phyloP scores from a whole-genome alignment of 768 basidiomycete genomes.

The Exidia glandulosa region DNA sequence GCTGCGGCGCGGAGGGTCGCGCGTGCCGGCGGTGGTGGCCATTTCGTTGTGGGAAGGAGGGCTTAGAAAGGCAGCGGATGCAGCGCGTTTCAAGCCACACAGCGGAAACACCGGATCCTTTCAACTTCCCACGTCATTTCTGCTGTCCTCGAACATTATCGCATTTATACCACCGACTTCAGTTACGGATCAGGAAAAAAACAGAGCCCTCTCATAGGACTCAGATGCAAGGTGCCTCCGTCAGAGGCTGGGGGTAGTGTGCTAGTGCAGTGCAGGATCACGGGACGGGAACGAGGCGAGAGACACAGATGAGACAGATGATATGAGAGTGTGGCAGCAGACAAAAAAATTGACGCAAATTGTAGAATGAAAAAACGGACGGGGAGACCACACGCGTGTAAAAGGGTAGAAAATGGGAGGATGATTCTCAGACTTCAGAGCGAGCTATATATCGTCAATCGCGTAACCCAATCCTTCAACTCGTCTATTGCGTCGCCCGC shows the following conservation, averaged over 20 bases:
- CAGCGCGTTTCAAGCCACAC: too few species aligned
- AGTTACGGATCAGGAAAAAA: neutral
- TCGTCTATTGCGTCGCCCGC: conserved; percentile 57
- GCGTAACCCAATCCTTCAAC: neutral
- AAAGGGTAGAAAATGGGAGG: neutral
- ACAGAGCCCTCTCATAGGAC: neutral
- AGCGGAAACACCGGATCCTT: neutral
- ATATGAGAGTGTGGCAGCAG: conserved; percentile 15
- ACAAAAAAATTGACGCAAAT: neutral
- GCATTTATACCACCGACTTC: too few species aligned
- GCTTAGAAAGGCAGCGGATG: neutral
- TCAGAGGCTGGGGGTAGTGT: conserved; percentile 27
- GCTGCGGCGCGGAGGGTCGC: neutral
- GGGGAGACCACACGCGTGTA: neutral
- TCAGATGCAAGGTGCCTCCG: neutral
- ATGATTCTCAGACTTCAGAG: conserved; percentile 1
- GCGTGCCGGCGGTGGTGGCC: neutral
- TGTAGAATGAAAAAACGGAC: conserved; percentile 9
- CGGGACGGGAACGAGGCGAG: conserved; percentile 20
- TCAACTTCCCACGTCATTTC: too few species aligned
- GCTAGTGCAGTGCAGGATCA: conserved; percentile 38
- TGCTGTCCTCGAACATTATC: neutral
- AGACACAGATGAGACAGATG: conserved; percentile 35
- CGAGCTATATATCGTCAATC: neutral
- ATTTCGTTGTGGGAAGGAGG: neutral